Conservation (phyloP, 2,329 filamentous ascomycete genomes). For the Cladosporium sp. region DNA sequence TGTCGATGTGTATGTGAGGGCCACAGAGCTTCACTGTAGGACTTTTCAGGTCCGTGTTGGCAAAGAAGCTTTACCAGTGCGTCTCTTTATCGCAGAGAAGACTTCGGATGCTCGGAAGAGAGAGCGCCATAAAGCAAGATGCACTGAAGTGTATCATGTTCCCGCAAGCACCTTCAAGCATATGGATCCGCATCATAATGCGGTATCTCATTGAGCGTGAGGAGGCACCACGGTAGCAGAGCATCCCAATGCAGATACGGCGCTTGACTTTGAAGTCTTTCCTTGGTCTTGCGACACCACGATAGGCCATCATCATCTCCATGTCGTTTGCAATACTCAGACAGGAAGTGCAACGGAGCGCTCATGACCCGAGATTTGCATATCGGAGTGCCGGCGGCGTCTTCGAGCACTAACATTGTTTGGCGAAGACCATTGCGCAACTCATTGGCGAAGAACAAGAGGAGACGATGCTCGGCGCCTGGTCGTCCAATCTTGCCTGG, state of each 20-base stretch:
- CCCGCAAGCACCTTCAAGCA: background rate
- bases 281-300: background rate
- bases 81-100: background rate
- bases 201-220: background rate
- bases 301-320: background rate
- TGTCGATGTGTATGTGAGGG: background rate
- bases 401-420: background rate
- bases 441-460: background rate
- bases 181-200: background rate
- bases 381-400: background rate
- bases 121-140: background rate
- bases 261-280: background rate
- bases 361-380: background rate
- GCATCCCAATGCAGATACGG: constrained; percentile 15
- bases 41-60: background rate
- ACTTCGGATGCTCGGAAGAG: background rate
- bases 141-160: background rate
- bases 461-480: background rate
- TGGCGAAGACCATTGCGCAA: background rate
- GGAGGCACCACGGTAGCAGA: constrained; percentile 5
- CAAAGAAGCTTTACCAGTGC: background rate
- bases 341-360: constrained; percentile 4
- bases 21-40: background rate
- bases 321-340: background rate
- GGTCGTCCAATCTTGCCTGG: background rate